These are phyloP conservation scores for Gaultheria prostrata DNA, from an alignment of 148 eudicot species.

Conservation along the genomic window DNA sequence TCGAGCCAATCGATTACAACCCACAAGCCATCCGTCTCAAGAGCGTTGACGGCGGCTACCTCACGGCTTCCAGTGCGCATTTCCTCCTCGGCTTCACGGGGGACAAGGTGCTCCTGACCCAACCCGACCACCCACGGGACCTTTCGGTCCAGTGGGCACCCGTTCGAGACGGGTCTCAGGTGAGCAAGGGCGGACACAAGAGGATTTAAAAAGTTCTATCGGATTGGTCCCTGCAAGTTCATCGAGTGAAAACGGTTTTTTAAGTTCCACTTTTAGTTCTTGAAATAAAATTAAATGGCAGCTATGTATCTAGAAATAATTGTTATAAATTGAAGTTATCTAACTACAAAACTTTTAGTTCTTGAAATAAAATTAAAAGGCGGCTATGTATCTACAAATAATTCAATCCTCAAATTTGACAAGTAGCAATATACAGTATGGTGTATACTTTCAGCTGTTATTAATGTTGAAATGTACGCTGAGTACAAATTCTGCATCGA, in stretches of 20 bases:
- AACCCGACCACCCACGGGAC: conserved; percentile 26
- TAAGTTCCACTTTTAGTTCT: not conserved
- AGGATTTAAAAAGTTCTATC: not conserved
- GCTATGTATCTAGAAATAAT: no score
- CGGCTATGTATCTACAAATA: not conserved
- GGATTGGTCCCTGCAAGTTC: not conserved
- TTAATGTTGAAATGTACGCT: no score
- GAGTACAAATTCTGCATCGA: not conserved
- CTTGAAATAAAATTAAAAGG: not conserved
- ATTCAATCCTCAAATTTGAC: not conserved
- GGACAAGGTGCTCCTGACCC: conserved; percentile 44
- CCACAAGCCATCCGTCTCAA: conserved; percentile 44
- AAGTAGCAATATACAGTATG: not conserved
- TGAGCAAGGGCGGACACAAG: not conserved
- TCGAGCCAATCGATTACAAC: conserved; percentile 48
- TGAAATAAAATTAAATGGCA: no score
- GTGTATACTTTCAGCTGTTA: no score
- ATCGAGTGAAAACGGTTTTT: not conserved
- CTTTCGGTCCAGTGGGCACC: conserved; percentile 61
- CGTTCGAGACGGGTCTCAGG: conserved; percentile 57
- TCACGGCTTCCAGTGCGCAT: conserved; percentile 54
- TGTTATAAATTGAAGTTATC: no score
- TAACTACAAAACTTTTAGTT: no score
- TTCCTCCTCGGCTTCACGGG: conserved; percentile 80
- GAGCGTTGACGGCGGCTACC: conserved; percentile 45